Base-by-base conservation (phyloP, 2,329 filamentous ascomycete species). In the Cucurbitaria berberidis region DNA sequence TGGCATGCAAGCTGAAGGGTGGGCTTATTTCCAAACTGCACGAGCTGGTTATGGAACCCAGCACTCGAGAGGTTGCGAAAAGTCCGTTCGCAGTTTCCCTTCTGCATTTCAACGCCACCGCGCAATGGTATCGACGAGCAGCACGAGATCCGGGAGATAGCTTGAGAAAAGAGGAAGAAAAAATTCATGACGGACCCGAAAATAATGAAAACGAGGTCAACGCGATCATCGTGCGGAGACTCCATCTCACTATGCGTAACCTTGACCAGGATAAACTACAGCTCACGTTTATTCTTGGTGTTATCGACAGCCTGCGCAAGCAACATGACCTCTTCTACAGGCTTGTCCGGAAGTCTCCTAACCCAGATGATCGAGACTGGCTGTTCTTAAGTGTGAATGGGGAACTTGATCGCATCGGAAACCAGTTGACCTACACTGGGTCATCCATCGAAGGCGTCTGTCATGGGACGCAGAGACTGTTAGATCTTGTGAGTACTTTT, bases 211-310 rank as follows among this genome's bases (percentile, higher is more conserved):
- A 51, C 26, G 48, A 45, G 24, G 40, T 48, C n/a, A 44, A 54
- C 35, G 45, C 40, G 1, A 48, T 54, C 18, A 45, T 49, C 30
- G 29, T 49, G 15, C 45, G 45, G n/a, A 30, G 16, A 11, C 24
- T 55, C 1, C 55, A 58, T 22, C 29, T 55, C 3, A 54, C 48
- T 3, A 47, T 55, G 48, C 43, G 48, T 11, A 55, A 52, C 18
- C 29, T 59, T 1, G 55, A 59, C 18, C 51, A 55, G 22, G 55
- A 59, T n/a, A 50, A 47, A 11, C 18, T 59, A 3, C 52, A 59
- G 34, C 45, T 59, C 8, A 52, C 45, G 1, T 48, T 49, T 19
- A 55, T 55, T 21, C 41, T 59, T 3, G 52, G 45, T 10, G 46
- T 54, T 1, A 52, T 59, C 15, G 45, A 40, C 13, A 44, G 55